phyloP scores from a whole-genome alignment of 1,284 basidiomycete genomes.

The Mrakiaceae sp. region DNA sequence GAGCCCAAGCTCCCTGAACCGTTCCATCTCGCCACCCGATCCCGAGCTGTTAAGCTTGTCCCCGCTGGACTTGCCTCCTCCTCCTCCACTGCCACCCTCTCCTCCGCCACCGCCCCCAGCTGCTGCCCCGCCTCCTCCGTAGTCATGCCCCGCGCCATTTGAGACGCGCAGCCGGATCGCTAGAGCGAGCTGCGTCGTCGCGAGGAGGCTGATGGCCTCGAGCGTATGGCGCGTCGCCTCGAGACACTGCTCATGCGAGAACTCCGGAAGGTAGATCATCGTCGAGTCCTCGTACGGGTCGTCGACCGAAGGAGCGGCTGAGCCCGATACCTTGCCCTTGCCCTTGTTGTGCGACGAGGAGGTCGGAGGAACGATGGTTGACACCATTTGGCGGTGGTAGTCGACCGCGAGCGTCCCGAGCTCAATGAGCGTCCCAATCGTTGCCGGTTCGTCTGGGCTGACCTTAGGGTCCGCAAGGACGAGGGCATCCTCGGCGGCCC shows the following conservation, averaged over 20 bases:
- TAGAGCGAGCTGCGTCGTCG: constrained; percentile 60
- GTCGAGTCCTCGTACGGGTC: too few species aligned
- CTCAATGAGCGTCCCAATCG: constrained; percentile 65
- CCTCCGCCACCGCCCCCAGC: neutral
- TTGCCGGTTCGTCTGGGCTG: constrained; percentile 61
- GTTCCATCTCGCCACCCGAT: constrained; percentile 46
- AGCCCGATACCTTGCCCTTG: too few species aligned
- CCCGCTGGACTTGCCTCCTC: constrained; percentile 8
- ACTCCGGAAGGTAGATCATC: constrained; percentile 24
- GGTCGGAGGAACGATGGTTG: too few species aligned
- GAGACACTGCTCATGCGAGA: constrained; percentile 49
- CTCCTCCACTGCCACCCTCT: constrained; percentile 1
- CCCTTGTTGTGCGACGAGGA: too few species aligned
- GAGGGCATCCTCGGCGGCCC: constrained; percentile 39
- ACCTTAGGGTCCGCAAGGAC: constrained; percentile 45
- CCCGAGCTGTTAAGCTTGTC: constrained; percentile 33
- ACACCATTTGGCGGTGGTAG: constrained; percentile 32
- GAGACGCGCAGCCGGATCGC: constrained; percentile 36
- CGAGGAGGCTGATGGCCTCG: constrained; percentile 61
- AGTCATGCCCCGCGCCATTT: neutral
- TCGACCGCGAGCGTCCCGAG: constrained; percentile 60
- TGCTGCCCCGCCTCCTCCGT: too few species aligned
- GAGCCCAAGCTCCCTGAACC: constrained; percentile 62
- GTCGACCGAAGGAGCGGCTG: too few species aligned
- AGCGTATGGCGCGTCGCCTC: constrained; percentile 48